phyloP scores from a whole-genome alignment of 768 basidiomycete species.

The Serendipita indica region DNA sequence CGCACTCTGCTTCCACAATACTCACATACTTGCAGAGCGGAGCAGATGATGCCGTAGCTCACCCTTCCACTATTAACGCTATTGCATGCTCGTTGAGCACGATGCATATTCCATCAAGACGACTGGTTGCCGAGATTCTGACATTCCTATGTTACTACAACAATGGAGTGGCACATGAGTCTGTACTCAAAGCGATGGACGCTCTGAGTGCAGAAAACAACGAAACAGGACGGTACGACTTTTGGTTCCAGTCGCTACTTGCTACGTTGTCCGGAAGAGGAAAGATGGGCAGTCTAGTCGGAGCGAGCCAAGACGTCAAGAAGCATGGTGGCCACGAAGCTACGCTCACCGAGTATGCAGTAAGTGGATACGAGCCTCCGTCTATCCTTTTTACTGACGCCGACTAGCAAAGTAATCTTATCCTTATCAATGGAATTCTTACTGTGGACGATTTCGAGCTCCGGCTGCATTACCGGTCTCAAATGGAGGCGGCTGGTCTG shows the following conservation, averaged over 20 bases:
- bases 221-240: slow-evolving; percentile 53
- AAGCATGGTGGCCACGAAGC: slow-evolving; percentile 49
- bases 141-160: slow-evolving; percentile 56
- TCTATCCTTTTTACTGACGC: slow-evolving; percentile 15
- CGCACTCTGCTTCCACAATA: slow-evolving; percentile 11
- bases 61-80: slow-evolving; percentile 58
- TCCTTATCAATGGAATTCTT: slow-evolving; percentile 58
- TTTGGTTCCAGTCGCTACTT: slow-evolving; percentile 80
- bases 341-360: slow-evolving; percentile 73
- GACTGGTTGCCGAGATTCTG: slow-evolving; percentile 64
- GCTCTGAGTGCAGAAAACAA: slow-evolving; percentile 51
- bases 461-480: slow-evolving; percentile 70
- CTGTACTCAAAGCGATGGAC: slow-evolving; percentile 65
- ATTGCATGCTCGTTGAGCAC: slow-evolving; percentile 73
- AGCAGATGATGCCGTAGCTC: slow-evolving; percentile 56
- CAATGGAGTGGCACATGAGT: slow-evolving; percentile 40
- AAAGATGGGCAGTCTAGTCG: slow-evolving; percentile 89
- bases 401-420: slow-evolving; percentile 48
- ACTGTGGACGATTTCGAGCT: slow-evolving; percentile 64
- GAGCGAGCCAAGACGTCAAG: slow-evolving; percentile 81
- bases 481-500: slow-evolving; percentile 83
- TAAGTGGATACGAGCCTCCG: slow-evolving; percentile 32
- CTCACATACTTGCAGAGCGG: slow-evolving; percentile 34
- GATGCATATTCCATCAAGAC: slow-evolving; percentile 62
- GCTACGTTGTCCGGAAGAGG: slow-evolving; percentile 66